A percentile compares a stretch with the other conserved stretches of the same genome.
Conservation (phyloP, 2,329 filamentous ascomycete species). For the Pyrenophora graminea region DNA sequence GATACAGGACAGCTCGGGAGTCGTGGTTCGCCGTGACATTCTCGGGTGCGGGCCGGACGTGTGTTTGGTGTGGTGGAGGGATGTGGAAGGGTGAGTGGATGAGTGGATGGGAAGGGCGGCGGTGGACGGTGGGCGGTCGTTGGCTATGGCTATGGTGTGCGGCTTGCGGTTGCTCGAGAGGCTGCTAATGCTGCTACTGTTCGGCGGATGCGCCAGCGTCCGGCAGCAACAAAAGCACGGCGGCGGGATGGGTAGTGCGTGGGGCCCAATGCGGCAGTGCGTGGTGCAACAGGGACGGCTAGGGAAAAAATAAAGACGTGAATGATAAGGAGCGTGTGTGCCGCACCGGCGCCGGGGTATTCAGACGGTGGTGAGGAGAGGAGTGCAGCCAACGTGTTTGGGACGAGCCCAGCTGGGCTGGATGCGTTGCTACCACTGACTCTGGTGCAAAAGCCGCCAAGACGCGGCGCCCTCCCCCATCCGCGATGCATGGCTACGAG, state of each 20-base stretch:
- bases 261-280: background rate
- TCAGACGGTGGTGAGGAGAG: slow-evolving; percentile 26
- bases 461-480: slow-evolving; percentile 17
- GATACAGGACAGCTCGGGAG: slow-evolving; percentile 24
- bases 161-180: background rate
- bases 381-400: slow-evolving; percentile 21
- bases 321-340: slow-evolving; percentile 18
- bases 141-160: background rate
- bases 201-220: slow-evolving; percentile 7
- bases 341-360: slow-evolving; percentile 8
- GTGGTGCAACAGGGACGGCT: background rate
- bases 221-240: slow-evolving; percentile 5
- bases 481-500: slow-evolving; percentile 14
- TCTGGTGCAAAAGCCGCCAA: slow-evolving; percentile 12
- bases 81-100: background rate
- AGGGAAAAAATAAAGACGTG: slow-evolving; percentile 10
- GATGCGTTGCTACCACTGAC: slow-evolving; percentile 13
- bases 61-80: background rate
- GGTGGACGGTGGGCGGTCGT: background rate
- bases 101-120: slow-evolving; percentile 1
- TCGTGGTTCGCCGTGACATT: slow-evolving; percentile 33
- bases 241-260: slow-evolving; percentile 3
- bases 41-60: slow-evolving; percentile 19
- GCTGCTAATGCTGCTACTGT: background rate
- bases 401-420: slow-evolving; percentile 14